These are phyloP conservation scores for Fusarium redolens DNA, from an alignment of 2,329 filamentous ascomycete genomes.

Conservation along the genomic window DNA sequence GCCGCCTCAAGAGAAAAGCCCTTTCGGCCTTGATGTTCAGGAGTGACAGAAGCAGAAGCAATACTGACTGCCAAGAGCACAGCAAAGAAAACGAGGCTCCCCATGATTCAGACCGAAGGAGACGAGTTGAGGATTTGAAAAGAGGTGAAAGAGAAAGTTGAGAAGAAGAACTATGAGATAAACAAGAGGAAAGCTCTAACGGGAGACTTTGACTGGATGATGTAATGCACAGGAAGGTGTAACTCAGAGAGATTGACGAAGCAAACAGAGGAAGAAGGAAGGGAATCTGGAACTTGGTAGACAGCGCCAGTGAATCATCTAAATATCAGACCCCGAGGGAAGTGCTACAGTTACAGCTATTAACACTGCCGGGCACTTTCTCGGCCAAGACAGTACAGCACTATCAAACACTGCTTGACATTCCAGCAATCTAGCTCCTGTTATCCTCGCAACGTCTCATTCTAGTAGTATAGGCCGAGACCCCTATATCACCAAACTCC, in stretches of 20 bases:
- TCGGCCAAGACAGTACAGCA: neutral
- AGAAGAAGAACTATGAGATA: neutral
- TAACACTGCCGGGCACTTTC: conserved; percentile 18
- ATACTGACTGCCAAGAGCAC: conserved; percentile 25
- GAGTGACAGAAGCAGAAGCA: conserved; percentile 13
- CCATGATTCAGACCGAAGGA: conserved; percentile 22
- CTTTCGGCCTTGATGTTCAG: conserved; percentile 10
- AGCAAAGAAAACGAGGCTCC: conserved; percentile 25
- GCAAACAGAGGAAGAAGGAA: neutral
- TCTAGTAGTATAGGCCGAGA: conserved; percentile 1
- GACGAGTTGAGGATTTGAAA: neutral
- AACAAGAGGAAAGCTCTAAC: neutral
- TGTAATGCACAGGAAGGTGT: neutral
- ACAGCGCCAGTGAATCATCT: conserved; percentile 10
- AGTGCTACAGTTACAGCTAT: conserved; percentile 1
- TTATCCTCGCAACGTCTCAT: conserved; percentile 21
- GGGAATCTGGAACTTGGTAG: neutral
- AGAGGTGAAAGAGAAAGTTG: neutral
- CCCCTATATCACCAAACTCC: conserved; percentile 3
- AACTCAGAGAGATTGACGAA: neutral
- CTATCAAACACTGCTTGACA: neutral
- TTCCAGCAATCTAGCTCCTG: neutral
- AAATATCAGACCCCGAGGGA: neutral
- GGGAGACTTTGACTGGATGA: neutral
- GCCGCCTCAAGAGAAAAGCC: conserved; percentile 48